Base-by-base conservation (phyloP, 768 basidiomycete genomes). In the Calocybe cyanea region DNA sequence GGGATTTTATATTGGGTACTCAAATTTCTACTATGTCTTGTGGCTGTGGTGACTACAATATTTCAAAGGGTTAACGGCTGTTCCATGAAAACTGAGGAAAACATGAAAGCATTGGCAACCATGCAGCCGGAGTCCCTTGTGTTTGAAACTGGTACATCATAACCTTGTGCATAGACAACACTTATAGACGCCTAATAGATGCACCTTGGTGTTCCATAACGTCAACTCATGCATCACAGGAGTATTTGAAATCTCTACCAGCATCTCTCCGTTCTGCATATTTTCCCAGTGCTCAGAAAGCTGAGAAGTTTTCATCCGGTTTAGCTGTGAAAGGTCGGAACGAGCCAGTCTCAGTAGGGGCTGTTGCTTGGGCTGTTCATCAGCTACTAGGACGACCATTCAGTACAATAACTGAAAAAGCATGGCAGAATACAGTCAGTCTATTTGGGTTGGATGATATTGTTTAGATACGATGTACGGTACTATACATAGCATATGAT, bases 161-260 rank as follows among this genome's bases (percentile, higher is more conserved):
- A 10, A 39, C 10, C 38, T 5, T 11, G n/a, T 36, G 25, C 25
- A 43, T 35, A 15, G 10, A 31, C 31, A 14, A 41, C 38, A 33
- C 19, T 24, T n/a, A 11, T 28, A 6, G 11, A 28, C 31, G 18
- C 17, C 45, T 39, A 25, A 20, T 50, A 84, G 84, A 86, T 58
- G 77, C 82, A 0, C 85, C 84, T 8, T 87, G 83, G 82, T 86
- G 85, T 54, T 73, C 81, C n/a, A 68, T 83, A 64, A 83, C 80
- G 19, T 71, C 77, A 4, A 78, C 78, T 1, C 83, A 86, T 46
- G 80, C 81, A 3, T 85, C 84, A 0, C 72, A 76, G 49, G 43
- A 54, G 10, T 67, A 78, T 51, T 59, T 85, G 2, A 63, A 70
- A 7, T 65, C 66, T 14, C 62, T 87, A 21, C 78, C 81, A 0